phyloP scores from a whole-genome alignment of 2,329 filamentous ascomycete genomes.

The Aphanoascus verrucosus region DNA sequence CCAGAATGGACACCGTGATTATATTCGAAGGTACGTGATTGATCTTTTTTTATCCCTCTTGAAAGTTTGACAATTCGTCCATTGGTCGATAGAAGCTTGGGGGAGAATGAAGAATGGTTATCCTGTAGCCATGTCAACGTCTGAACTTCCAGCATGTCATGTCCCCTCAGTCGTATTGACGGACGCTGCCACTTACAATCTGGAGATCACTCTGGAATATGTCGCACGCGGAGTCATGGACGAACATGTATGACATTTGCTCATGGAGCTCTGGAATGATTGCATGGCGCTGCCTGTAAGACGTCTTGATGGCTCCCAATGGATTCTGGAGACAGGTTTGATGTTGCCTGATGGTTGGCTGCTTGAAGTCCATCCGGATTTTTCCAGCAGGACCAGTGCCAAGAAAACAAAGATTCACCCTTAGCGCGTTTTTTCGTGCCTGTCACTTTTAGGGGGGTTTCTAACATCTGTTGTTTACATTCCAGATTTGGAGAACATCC shows the following conservation, averaged over 20 bases:
- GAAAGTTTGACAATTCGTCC: conserved; percentile 11
- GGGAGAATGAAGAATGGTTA: conserved; percentile 27
- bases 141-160: conserved; percentile 19
- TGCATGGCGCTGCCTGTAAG: conserved; percentile 1
- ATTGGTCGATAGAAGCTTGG: conserved; percentile 28
- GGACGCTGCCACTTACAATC: conserved; percentile 19
- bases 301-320: background rate
- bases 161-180: conserved; percentile 22
- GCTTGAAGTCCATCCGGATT: background rate
- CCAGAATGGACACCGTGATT: conserved; percentile 36
- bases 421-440: background rate
- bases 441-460: conserved; percentile 8
- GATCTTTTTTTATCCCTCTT: conserved; percentile 14
- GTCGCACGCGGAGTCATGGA: background rate
- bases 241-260: conserved; percentile 7
- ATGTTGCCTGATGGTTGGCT: background rate
- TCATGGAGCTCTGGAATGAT: background rate
- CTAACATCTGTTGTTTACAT: conserved; percentile 23
- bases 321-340: background rate
- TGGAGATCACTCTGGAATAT: background rate
- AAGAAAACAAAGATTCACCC: background rate
- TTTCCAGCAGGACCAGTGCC: background rate
- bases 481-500: conserved; percentile 42
- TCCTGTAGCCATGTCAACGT: conserved; percentile 28
- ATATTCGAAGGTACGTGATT: conserved; percentile 41